A percentile compares a stretch with the other conserved stretches of the same genome.
Conservation (phyloP, 2,329 filamentous ascomycete genomes). For the Epichloe glyceriae region DNA sequence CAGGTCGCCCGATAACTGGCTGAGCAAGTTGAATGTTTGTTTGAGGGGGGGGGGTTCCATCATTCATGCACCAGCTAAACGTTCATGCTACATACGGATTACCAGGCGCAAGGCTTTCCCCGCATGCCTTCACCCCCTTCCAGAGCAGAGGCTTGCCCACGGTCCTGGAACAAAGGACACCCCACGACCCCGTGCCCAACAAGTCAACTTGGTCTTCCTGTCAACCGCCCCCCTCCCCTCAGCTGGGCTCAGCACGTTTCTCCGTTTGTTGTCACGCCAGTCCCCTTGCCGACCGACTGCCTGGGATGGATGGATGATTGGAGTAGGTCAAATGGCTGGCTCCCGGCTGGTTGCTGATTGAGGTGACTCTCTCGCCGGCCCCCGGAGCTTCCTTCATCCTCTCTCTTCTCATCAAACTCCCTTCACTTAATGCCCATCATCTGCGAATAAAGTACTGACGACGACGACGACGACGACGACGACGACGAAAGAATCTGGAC, state of each 20-base stretch:
- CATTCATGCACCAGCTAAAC: no score
- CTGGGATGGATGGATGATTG: background rate
- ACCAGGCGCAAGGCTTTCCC: no score
- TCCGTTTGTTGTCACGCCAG: background rate
- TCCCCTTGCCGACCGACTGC: background rate
- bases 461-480: background rate
- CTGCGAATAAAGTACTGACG: conserved; percentile 1
- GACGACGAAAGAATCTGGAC: conserved; percentile 2
- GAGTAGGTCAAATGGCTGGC: no score
- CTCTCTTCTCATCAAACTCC: conserved; percentile 3
- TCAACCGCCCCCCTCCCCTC: no score
- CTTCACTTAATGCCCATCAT: background rate
- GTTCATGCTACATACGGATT: no score
- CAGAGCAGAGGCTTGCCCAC: background rate
- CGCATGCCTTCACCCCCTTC: background rate
- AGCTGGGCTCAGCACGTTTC: conserved; percentile 3
- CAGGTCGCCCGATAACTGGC: no score
- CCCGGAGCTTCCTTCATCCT: conserved; percentile 1
- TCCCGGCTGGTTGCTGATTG: no score
- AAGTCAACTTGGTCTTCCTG: no score
- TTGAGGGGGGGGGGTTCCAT: no score
- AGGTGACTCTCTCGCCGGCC: conserved; percentile 4
- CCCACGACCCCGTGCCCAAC: no score
- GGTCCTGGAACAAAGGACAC: no score
- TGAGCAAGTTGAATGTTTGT: no score